Conservation (phyloP, 306 rosid genomes). For the Rosa rugosa region DNA sequence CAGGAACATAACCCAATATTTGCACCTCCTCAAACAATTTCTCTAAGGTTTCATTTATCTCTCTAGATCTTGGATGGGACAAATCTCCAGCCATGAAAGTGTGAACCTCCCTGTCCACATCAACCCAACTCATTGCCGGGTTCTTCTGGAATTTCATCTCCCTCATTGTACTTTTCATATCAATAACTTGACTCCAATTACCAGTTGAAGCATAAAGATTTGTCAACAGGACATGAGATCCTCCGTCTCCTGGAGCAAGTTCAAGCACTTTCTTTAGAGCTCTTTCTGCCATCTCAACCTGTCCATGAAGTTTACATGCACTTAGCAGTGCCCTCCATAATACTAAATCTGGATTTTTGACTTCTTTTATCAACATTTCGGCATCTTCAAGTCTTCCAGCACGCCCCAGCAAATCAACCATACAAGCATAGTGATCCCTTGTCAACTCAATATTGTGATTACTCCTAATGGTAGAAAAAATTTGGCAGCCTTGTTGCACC, state of each 20-base stretch:
- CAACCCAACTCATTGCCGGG: conserved; percentile 70
- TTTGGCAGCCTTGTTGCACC: conserved; percentile 63
- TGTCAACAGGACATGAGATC: conserved; percentile 55
- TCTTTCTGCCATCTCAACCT: conserved; percentile 65
- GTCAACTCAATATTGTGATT: conserved; percentile 46
- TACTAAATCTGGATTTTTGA: conserved; percentile 54
- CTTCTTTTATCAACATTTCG: conserved; percentile 48
- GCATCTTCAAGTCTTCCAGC: conserved; percentile 68
- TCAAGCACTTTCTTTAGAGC: conserved; percentile 39
- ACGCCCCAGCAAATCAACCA: conserved; percentile 68
- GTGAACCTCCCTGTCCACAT: conserved; percentile 57
- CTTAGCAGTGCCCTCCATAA: conserved; percentile 66
- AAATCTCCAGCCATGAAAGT: conserved; percentile 75
- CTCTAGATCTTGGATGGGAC: conserved; percentile 52
- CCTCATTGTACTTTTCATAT: conserved; percentile 58
- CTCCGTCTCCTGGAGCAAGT: conserved; percentile 56
- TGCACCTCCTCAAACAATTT: conserved; percentile 43
- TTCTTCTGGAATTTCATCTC: conserved; percentile 55
- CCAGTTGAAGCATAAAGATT: conserved; percentile 68
- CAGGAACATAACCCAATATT: conserved; percentile 55
- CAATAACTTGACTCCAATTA: conserved; percentile 65
- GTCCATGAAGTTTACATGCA: conserved; percentile 57
- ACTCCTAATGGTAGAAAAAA: conserved; percentile 42
- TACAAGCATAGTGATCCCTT: conserved; percentile 55
- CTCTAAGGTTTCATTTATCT: conserved; percentile 42